Evolutionary conservation across 805 yeast species (phyloP).

Genomic region (Starmera pachycereana): DNA sequence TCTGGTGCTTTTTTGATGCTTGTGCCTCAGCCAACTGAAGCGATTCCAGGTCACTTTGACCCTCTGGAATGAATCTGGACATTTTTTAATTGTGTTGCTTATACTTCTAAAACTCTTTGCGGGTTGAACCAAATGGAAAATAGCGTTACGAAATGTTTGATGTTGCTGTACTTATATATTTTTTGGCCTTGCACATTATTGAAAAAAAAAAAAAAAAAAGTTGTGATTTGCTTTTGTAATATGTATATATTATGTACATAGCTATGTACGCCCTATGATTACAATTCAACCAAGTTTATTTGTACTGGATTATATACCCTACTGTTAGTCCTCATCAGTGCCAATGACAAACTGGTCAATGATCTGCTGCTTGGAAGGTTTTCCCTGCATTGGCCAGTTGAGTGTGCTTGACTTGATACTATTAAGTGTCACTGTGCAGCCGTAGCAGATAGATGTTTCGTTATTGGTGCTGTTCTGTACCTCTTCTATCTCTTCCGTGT

Average conservation of each 20-base stretch:
- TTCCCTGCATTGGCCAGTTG: constrained; percentile 26
- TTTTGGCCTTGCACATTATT: too few species aligned
- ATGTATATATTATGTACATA: too few species aligned
- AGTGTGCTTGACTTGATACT: constrained; percentile 27
- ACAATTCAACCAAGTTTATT: not conserved
- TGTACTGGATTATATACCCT: not conserved
- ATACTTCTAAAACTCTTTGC: not conserved
- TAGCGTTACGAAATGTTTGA: not conserved
- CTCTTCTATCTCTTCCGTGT: constrained; percentile 11
- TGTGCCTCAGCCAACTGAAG: constrained; percentile 10
- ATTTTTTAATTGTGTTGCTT: too few species aligned
- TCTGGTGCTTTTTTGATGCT: constrained; percentile 9
- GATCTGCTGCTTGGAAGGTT: constrained; percentile 24
- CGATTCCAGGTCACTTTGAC: constrained; percentile 14
- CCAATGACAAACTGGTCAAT: constrained; percentile 39
- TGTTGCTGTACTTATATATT: too few species aligned
- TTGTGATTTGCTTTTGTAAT: too few species aligned
- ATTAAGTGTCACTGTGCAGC: constrained; percentile 58
- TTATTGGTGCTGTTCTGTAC: constrained; percentile 4
- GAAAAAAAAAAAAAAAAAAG: not conserved
- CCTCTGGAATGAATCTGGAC: constrained; percentile 20
- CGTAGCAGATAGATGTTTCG: constrained; percentile 52
- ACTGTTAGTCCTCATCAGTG: constrained; percentile 20
- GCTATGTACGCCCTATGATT: not conserved
- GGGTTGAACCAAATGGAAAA: not conserved